Evolutionary conservation across 108 stramenopile species (phyloP).

Genomic region (Cyclotella kingstonii): DNA sequence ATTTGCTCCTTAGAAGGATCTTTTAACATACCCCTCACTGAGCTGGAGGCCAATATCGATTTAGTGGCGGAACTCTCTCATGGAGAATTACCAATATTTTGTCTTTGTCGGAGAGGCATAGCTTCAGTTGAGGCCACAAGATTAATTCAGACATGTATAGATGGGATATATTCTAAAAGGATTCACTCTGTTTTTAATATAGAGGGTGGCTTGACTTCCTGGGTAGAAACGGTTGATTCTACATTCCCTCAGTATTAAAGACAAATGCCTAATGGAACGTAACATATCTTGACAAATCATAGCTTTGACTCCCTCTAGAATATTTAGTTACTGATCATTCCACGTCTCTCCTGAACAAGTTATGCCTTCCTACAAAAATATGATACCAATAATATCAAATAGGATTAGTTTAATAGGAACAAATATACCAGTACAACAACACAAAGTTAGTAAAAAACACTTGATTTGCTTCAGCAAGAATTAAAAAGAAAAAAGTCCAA

Average conservation of each 20-base stretch:
- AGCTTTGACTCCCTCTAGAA: no score
- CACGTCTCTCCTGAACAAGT: no score
- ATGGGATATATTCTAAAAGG: conserved; percentile 11
- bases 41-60: conserved; percentile 46
- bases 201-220: conserved; percentile 68
- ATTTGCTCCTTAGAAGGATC: conserved; percentile 71
- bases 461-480: no score
- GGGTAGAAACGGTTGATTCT: conserved; percentile 65
- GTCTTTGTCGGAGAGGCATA: conserved; percentile 77
- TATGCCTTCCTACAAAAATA: no score
- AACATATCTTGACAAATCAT: no score
- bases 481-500: no score
- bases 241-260: conserved; percentile 75
- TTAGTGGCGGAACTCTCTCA: conserved; percentile 37
- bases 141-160: conserved; percentile 44
- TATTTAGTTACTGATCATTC: no score
- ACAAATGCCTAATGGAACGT: no score
- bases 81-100: conserved; percentile 63
- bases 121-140: conserved; percentile 67
- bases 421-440: no score
- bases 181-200: conserved; percentile 70
- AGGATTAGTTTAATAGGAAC: no score
- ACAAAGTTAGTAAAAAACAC: no score
- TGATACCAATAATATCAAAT: no score
- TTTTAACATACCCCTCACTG: conserved; percentile 63